Base-by-base conservation (phyloP, 805 yeast species). In the Myxozyma sirexii region DNA sequence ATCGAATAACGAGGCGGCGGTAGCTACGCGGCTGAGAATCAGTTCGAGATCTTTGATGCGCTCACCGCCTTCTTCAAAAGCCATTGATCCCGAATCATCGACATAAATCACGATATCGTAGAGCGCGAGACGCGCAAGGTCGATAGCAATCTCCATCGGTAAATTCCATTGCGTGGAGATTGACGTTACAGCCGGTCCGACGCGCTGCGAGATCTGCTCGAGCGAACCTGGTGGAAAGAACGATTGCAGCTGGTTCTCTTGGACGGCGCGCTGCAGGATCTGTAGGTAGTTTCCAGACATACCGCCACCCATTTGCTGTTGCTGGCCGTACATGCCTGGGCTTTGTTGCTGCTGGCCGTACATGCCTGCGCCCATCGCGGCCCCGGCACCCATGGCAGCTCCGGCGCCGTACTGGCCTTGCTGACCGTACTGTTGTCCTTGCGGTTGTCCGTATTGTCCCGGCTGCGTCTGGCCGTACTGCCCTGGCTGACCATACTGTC, bases 51-150 rank as follows among this genome's bases (percentile, higher is more conserved):
- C 74, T 29, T 67, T 71, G 46, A 71, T 67, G 33, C 74, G 67
- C 52, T 69, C 70, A 10, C 74, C 74, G 57, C 65, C 64, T 55
- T 70, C 73, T 56, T 69, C 73, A 48, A 69, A 68, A 1, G 70
- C 66, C 74, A 71, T 71, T 37, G 74, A 71, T n/a, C 73, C 73
- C 21, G 74, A 71, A 52, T 71, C 74, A 49, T 71, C 74, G 31
- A 68, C 65, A 47, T 56, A 71, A n/a, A 71, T 51, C 17, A 71
- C 69, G 49, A 71, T 64, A 56, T 71, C 74, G 57, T 70, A 70
- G 15, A 70, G 65, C 27, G 73, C 72, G 51, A 70, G 64, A 0
- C 72, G 66, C 31, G 64, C 67, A 13, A 69, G 57, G 56, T 70
- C 73, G 26, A 59, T 62, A 23, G 72, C 73, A 50, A 71, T 57